Percentiles rank a stretch among this genome's conserved stretches.
Evolutionary conservation across 1,139 yeast species (phyloP).

Genomic region (Magnusiomyces tetraspermus): DNA sequence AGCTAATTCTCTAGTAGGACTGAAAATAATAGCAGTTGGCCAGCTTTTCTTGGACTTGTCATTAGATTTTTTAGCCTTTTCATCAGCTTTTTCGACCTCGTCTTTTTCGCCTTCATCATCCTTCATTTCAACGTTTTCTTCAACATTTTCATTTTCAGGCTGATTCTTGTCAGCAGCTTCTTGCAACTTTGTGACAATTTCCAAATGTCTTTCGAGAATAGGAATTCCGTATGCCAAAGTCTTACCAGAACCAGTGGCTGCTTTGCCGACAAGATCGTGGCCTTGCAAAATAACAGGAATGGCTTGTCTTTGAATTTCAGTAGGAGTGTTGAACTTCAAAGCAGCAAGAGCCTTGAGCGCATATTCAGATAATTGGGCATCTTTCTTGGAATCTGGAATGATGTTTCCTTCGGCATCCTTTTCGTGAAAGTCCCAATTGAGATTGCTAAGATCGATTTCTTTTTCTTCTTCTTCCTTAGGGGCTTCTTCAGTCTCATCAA

Average conservation of each 20-base stretch:
- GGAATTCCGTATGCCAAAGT: slow-evolving; percentile 94
- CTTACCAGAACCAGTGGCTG: slow-evolving; percentile 97
- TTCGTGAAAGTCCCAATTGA: slow-evolving; percentile 20
- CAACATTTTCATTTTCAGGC: slow-evolving; percentile 24
- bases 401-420: not conserved
- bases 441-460: slow-evolving; percentile 19
- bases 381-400: slow-evolving; percentile 32
- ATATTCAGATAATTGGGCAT: slow-evolving; percentile 52
- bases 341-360: slow-evolving; percentile 29
- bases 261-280: slow-evolving; percentile 84
- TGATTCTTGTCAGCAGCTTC: slow-evolving; percentile 6
- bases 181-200: slow-evolving; percentile 13
- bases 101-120: slow-evolving; percentile 12
- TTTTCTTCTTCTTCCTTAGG: slow-evolving; percentile 13
- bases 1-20: slow-evolving; percentile 95
- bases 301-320: slow-evolving; percentile 71
- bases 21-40: slow-evolving; percentile 74
- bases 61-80: slow-evolving; percentile 25
- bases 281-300: slow-evolving; percentile 69
- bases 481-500: slow-evolving; percentile 1
- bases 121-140: slow-evolving; percentile 17
- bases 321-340: slow-evolving; percentile 59
- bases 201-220: slow-evolving; percentile 52
- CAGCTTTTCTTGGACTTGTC: slow-evolving; percentile 24
- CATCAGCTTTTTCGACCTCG: slow-evolving; percentile 15